These are phyloP conservation scores for Cymbopogon citratus DNA, from an alignment of 176 grass and related monocot species.

Conservation along the genomic window DNA sequence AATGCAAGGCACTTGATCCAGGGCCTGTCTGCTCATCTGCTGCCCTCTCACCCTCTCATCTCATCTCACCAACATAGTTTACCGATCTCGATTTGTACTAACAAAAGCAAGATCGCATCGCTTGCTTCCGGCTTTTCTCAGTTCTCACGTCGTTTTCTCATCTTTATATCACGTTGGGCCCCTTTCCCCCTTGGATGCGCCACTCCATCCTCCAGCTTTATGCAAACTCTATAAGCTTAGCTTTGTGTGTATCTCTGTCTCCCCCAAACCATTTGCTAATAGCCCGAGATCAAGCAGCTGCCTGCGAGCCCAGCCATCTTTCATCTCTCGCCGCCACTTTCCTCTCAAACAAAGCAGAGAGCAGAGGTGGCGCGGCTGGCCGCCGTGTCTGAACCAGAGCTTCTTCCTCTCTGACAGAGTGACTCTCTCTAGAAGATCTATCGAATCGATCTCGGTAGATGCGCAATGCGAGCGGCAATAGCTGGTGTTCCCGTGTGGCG, in stretches of 20 bases:
- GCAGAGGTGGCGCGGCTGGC: neutral
- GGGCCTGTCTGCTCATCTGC: neutral
- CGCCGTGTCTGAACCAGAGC: neutral
- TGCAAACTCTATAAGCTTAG: slow-evolving; percentile 24
- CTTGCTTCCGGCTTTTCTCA: slow-evolving; percentile 22
- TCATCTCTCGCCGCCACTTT: neutral
- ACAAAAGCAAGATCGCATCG: too few relatives aligned
- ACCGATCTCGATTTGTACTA: neutral
- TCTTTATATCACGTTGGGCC: slow-evolving; percentile 39
- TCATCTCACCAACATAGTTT: neutral
- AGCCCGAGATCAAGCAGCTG: neutral
- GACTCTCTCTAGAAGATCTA: neutral
- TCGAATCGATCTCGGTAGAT: slow-evolving; percentile 28
- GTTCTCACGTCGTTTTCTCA: neutral
- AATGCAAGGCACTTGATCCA: slow-evolving; percentile 50
- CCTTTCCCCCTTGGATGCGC: slow-evolving; percentile 38
- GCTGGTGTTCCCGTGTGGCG: slow-evolving; percentile 10
- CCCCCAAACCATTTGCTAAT: slow-evolving; percentile 12
- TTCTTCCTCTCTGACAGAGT: neutral
- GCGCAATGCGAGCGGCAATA: slow-evolving; percentile 41
- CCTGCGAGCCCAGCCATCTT: neutral
- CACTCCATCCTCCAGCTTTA: slow-evolving; percentile 23
- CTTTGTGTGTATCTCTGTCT: neutral
- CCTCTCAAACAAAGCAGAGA: slow-evolving; percentile 12
- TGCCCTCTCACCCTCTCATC: neutral